Conservation (phyloP, 2,329 filamentous ascomycete species). For the Fusarium cyanostomum region DNA sequence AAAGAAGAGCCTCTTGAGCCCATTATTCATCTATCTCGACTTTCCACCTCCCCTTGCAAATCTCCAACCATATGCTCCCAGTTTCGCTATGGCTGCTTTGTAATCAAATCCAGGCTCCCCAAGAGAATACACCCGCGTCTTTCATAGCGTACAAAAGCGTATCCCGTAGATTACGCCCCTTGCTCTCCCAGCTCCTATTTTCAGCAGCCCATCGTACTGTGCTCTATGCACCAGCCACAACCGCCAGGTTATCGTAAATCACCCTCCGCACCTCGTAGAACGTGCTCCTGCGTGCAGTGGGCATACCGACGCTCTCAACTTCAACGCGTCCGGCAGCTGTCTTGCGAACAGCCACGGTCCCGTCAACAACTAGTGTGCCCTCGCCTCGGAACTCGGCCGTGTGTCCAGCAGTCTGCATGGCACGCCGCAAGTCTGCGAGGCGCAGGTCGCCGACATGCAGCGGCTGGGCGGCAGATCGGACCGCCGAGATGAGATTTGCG, state of each 20-base stretch:
- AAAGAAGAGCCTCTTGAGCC: constrained; percentile 1
- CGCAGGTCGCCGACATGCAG: constrained; percentile 94
- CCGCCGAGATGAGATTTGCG: constrained; percentile 72
- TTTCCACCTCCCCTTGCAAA: not conserved
- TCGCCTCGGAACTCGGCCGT: constrained; percentile 93
- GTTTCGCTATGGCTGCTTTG: not conserved
- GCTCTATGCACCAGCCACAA: constrained; percentile 76
- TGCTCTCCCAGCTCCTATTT: not conserved
- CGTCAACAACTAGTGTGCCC: constrained; percentile 89
- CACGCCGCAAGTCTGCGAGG: constrained; percentile 84
- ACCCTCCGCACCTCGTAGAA: constrained; percentile 89
- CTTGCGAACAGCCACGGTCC: constrained; percentile 88
- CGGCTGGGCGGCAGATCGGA: constrained; percentile 81
- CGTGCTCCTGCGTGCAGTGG: constrained; percentile 61
- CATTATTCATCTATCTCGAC: constrained; percentile 13
- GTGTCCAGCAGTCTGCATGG: constrained; percentile 85
- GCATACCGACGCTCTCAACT: constrained; percentile 76
- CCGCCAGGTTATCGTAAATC: constrained; percentile 93
- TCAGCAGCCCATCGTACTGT: not conserved
- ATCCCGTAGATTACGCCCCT: constrained; percentile 26
- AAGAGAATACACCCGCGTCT: constrained; percentile 23
- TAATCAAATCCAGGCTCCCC: constrained; percentile 17
- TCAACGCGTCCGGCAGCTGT: constrained; percentile 87
- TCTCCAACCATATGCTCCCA: not conserved
- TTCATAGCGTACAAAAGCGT: constrained; percentile 16